A percentile compares a stretch with the other conserved stretches of the same genome.
Conservation (phyloP, 495 filamentous ascomycete genomes). For the Aspergillus kassunensis region DNA sequence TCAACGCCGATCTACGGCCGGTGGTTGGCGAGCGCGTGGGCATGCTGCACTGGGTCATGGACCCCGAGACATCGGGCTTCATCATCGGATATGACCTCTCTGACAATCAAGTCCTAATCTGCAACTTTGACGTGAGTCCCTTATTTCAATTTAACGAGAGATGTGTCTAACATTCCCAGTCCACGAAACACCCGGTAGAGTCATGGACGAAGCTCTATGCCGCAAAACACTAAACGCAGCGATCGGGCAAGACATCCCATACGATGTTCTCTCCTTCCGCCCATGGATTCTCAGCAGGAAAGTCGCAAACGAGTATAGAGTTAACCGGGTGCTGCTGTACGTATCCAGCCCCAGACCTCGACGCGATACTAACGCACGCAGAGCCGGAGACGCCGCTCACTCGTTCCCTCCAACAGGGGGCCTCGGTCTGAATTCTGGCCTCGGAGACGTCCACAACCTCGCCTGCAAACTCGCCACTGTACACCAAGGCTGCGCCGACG, state of each 20-base stretch:
- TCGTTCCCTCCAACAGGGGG: conserved; percentile 33
- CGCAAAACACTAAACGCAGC: conserved; percentile 30
- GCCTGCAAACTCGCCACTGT: conserved; percentile 33
- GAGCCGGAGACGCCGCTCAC: conserved; percentile 51
- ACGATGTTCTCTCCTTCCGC: conserved; percentile 34
- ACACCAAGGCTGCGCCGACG: conserved; percentile 22
- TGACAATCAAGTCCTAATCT: conserved; percentile 38
- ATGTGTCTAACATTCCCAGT: conserved; percentile 2
- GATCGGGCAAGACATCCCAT: conserved; percentile 30
- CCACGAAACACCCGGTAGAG: conserved; percentile 30
- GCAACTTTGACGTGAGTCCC: conserved; percentile 34
- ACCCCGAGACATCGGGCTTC: conserved; percentile 35
- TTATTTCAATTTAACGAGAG: background rate
- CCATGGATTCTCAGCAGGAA: conserved; percentile 41
- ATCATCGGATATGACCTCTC: conserved; percentile 39
- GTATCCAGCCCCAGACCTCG: background rate
- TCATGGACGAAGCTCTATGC: conserved; percentile 31
- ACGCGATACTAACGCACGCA: background rate
- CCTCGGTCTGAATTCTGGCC: conserved; percentile 31
- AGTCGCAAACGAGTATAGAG: conserved; percentile 30
- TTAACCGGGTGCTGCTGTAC: conserved; percentile 33
- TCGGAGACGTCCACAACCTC: conserved; percentile 33
- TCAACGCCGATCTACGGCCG: conserved; percentile 35
- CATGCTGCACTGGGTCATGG: conserved; percentile 44
- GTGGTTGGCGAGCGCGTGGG: conserved; percentile 34